Conservation (phyloP, 78 protist species). For the Capsaspora owczarzaki region DNA sequence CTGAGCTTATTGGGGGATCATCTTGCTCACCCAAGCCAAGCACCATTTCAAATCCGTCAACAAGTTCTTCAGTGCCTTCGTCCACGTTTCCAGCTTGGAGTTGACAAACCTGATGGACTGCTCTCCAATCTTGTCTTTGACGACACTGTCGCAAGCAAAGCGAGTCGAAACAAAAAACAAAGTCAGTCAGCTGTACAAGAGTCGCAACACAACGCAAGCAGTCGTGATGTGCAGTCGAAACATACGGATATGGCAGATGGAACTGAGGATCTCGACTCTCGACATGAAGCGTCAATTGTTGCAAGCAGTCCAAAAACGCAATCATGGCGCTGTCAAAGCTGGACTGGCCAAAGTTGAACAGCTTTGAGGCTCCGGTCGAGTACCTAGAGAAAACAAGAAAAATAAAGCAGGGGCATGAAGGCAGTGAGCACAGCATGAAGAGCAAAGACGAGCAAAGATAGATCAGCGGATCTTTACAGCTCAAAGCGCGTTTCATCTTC, state of each 20-base stretch:
- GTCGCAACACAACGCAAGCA: no score
- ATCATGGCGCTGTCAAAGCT: constrained; percentile 73
- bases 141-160: constrained; percentile 38
- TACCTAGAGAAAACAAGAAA: no score
- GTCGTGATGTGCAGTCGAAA: not conserved
- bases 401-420: no score
- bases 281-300: constrained; percentile 40
- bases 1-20: no score
- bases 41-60: constrained; percentile 71
- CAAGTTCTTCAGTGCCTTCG: constrained; percentile 64
- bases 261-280: constrained; percentile 27
- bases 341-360: no score
- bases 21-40: constrained; percentile 50
- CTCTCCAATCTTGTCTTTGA: constrained; percentile 51
- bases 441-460: no score
- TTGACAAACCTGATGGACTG: constrained; percentile 32
- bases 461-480: not conserved
- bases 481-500: constrained; percentile 8
- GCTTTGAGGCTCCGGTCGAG: no score
- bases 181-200: no score
- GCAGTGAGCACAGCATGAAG: no score
- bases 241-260: constrained; percentile 40
- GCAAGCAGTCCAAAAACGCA: constrained; percentile 62
- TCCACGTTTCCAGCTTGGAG: constrained; percentile 73
- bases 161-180: no score